These are phyloP conservation scores for Corchorus olitorius DNA, from an alignment of 345 rosid genomes.

Conservation along the genomic window DNA sequence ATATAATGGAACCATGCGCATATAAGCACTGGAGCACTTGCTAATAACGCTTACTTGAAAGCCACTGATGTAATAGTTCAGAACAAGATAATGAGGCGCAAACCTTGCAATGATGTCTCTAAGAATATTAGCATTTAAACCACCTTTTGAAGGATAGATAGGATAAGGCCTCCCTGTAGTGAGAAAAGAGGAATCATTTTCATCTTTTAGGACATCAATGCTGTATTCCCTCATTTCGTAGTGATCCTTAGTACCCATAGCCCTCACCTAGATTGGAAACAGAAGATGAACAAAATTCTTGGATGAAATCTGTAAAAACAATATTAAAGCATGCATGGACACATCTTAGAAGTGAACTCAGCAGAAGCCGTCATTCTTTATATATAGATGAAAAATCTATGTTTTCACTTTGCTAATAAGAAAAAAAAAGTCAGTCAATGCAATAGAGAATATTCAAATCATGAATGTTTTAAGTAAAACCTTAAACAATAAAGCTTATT, in stretches of 20 bases:
- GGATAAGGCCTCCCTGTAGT: slow-evolving; percentile 77
- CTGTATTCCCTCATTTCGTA: slow-evolving; percentile 88
- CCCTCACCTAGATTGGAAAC: slow-evolving; percentile 50
- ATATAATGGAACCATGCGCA: background rate
- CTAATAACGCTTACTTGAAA: background rate
- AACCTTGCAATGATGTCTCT: slow-evolving; percentile 73
- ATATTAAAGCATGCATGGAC: slow-evolving; percentile 1
- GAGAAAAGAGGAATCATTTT: slow-evolving; percentile 50
- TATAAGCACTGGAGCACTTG: background rate
- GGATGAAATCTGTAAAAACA: slow-evolving; percentile 14
- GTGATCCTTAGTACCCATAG: slow-evolving; percentile 61
- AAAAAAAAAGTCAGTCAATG: background rate
- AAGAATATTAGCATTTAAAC: slow-evolving; percentile 66
- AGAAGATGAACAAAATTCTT: slow-evolving; percentile 16
- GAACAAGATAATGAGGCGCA: slow-evolving; percentile 19
- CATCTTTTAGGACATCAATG: slow-evolving; percentile 80
- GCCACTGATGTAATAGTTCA: slow-evolving; percentile 3
- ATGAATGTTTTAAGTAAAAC: background rate
- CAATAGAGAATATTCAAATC: background rate
- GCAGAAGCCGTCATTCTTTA: slow-evolving; percentile 10
- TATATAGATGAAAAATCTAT: slow-evolving; percentile 2
- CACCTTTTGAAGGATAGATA: slow-evolving; percentile 94
- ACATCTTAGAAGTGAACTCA: background rate
- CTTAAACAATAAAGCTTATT: background rate
- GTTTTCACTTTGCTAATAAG: background rate